A percentile compares a stretch with the other conserved stretches of the same genome.
These are phyloP conservation scores for Breviolum minutum DNA, from an alignment of 73 alveolate species.

Conservation along the genomic window DNA sequence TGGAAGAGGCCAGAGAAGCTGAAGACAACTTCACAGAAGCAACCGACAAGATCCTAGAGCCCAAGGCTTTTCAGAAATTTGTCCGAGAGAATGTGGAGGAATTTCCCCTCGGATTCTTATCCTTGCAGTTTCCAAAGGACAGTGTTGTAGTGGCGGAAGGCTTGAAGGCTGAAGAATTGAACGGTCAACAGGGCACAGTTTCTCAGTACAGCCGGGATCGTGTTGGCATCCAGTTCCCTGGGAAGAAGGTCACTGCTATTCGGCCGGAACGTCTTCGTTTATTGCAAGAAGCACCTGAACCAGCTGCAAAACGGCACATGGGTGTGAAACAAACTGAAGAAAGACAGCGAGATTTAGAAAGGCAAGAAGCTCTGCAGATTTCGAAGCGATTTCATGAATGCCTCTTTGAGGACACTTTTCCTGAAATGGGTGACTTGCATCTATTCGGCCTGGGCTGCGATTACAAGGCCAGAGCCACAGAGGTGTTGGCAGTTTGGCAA, in stretches of 20 bases:
- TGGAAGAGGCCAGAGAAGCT: conserved; percentile 77
- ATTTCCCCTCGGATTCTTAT: conserved; percentile 35
- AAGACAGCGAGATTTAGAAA: conserved; percentile 28
- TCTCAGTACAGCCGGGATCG: conserved; percentile 64
- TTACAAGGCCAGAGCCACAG: conserved; percentile 83
- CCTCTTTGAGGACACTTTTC: conserved; percentile 81
- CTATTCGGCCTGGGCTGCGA: conserved; percentile 79
- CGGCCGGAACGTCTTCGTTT: conserved; percentile 48
- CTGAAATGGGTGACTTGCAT: conserved; percentile 85
- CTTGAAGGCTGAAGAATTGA: neutral
- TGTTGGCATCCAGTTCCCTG: conserved; percentile 43
- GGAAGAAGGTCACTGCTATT: conserved; percentile 2
- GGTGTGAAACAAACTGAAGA: conserved; percentile 38
- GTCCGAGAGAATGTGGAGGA: conserved; percentile 40
- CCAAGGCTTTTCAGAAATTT: conserved; percentile 40
- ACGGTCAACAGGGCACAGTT: conserved; percentile 63
- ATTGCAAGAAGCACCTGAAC: conserved; percentile 54
- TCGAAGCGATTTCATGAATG: conserved; percentile 64
- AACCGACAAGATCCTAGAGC: conserved; percentile 60
- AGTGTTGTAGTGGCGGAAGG: conserved; percentile 44
- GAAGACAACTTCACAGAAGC: conserved; percentile 79
- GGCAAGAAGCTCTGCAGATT: conserved; percentile 82
- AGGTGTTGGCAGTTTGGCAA: conserved; percentile 91
- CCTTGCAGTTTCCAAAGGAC: conserved; percentile 48
- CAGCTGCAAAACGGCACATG: conserved; percentile 56